Evolutionary conservation across 2,329 filamentous ascomycete species (phyloP).

Genomic region (Arthrobotrys entomopaga): DNA sequence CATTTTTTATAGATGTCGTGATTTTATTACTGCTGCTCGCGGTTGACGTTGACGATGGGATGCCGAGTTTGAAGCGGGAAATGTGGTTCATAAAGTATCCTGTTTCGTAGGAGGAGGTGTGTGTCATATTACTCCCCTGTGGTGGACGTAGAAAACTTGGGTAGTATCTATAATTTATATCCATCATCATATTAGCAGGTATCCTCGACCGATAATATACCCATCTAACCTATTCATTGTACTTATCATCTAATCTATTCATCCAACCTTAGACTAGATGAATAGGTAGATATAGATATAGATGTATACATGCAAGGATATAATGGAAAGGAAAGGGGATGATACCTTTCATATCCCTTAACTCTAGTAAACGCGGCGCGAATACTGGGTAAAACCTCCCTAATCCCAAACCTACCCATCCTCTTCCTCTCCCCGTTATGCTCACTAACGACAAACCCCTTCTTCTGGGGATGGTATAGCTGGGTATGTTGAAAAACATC

Average conservation of each 20-base stretch:
- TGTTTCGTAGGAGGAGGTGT: conserved; percentile 6
- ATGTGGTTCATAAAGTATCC: conserved; percentile 43
- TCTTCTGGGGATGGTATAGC: conserved; percentile 6
- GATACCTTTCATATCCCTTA: conserved; percentile 29
- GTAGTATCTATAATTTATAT: conserved; percentile 23
- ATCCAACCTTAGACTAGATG: too few relatives aligned
- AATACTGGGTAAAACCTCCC: conserved; percentile 31
- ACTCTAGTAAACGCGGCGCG: conserved; percentile 24
- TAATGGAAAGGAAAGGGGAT: too few relatives aligned
- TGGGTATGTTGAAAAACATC: neutral
- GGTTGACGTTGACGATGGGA: conserved; percentile 7
- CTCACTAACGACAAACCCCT: conserved; percentile 6
- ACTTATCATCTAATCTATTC: too few relatives aligned
- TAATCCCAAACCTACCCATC: conserved; percentile 1
- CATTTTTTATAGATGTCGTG: neutral
- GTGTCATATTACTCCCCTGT: neutral
- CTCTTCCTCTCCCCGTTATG: neutral
- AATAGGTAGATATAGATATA: too few relatives aligned
- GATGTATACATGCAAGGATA: too few relatives aligned
- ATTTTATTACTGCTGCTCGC: too few relatives aligned
- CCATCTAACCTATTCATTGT: too few relatives aligned
- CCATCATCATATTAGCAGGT: neutral
- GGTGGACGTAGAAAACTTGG: conserved; percentile 24
- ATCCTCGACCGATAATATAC: too few relatives aligned
- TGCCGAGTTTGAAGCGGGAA: conserved; percentile 43